These are phyloP conservation scores for Gossypium stocksii DNA, from an alignment of 345 rosid genomes.

Conservation along the genomic window DNA sequence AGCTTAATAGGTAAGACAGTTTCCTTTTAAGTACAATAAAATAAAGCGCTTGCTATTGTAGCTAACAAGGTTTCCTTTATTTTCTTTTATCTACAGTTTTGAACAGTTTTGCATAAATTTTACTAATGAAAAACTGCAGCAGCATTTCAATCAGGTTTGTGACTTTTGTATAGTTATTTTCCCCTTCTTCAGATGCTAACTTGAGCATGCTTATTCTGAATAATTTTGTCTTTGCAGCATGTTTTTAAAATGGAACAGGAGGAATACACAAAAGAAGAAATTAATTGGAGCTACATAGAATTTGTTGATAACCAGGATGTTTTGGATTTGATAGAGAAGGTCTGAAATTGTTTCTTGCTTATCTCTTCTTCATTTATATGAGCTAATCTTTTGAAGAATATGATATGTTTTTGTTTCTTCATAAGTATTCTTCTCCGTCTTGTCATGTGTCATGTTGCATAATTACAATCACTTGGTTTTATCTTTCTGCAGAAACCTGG, in stretches of 20 bases:
- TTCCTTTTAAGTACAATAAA: constrained; percentile 20
- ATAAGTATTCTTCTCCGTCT: neutral
- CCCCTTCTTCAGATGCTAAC: constrained; percentile 5
- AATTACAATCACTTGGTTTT: neutral
- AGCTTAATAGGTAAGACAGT: constrained; percentile 71
- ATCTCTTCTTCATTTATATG: constrained; percentile 11
- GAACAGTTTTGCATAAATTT: constrained; percentile 99
- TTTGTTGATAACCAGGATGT: constrained; percentile 99
- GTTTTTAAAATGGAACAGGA: constrained; percentile 99
- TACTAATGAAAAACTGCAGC: constrained; percentile 98
- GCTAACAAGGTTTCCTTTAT: constrained; percentile 23
- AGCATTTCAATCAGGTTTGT: constrained; percentile 96
- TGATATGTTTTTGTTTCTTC: neutral
- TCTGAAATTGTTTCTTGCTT: constrained; percentile 21
- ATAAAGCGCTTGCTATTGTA: constrained; percentile 5
- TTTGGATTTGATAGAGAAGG: constrained; percentile 97
- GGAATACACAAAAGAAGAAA: constrained; percentile 97
- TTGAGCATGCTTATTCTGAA: constrained; percentile 20
- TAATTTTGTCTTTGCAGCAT: constrained; percentile 53
- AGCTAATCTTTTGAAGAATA: constrained; percentile 5
- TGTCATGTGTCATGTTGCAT: constrained; percentile 16
- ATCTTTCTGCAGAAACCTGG: constrained; percentile 86
- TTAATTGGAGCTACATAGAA: constrained; percentile 99
- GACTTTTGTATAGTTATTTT: constrained; percentile 17
- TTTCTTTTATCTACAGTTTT: constrained; percentile 44